A percentile compares a stretch with the other conserved stretches of the same genome.
These are phyloP conservation scores for Rhodamnia rubescens DNA, from an alignment of 345 rosid species.

Conservation along the genomic window DNA sequence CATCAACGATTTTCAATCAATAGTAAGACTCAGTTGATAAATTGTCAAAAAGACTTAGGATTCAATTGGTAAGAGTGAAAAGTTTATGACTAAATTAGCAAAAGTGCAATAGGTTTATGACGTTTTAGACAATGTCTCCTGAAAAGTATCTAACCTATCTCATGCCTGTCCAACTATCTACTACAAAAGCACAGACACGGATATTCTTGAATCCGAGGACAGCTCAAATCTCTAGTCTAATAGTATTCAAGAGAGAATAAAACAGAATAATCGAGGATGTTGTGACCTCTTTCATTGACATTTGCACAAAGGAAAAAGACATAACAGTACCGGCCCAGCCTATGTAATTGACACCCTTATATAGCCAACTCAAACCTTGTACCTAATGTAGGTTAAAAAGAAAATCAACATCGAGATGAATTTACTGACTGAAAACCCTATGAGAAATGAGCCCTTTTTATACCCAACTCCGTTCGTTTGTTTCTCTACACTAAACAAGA, in stretches of 20 bases:
- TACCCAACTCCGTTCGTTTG: background rate
- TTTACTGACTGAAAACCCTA: background rate
- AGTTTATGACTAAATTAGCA: too few relatives aligned
- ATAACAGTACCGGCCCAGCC: background rate
- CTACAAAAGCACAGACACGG: background rate
- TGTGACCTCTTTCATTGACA: background rate
- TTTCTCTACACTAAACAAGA: background rate
- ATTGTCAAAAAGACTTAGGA: too few relatives aligned
- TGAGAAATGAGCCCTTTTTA: background rate
- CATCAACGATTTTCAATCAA: too few relatives aligned
- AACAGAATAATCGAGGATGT: background rate
- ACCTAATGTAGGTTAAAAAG: too few relatives aligned
- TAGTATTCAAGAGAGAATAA: background rate
- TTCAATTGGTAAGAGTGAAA: too few relatives aligned
- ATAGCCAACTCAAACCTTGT: too few relatives aligned
- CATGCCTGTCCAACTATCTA: background rate
- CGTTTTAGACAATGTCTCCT: too few relatives aligned
- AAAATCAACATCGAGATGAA: background rate
- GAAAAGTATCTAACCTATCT: background rate
- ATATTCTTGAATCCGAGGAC: background rate
- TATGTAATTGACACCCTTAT: background rate
- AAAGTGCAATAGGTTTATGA: too few relatives aligned
- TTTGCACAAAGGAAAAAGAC: background rate
- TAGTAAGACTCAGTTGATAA: too few relatives aligned
- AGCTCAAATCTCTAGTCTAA: background rate